Base-by-base conservation (phyloP, 169 alveolate species). In the Theileria orientalis region DNA sequence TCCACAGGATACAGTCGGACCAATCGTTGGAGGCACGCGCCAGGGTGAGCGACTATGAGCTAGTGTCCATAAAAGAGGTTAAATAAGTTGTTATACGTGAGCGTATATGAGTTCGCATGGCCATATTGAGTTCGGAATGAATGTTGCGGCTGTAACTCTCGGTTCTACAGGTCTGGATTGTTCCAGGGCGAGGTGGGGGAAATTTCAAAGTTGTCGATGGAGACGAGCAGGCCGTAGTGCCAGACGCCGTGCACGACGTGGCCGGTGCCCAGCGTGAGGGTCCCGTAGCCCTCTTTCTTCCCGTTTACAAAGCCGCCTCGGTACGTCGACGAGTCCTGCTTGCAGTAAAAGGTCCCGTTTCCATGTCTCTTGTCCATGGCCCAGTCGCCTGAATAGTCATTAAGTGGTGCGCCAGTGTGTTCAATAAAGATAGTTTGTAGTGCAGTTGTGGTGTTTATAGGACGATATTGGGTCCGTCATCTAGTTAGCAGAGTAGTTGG, bases 261-360 rank as follows among this genome's bases (percentile, higher is more conserved):
- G 3, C 96, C 96, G 72, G 74, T 63, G 47, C 89, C 87, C 37
- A 91, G 82, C 67, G 85, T 90, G 33, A 91, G 88, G 21, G 83
- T 86, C 8, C 97, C 98, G 21, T 90, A 77, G 23, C 98, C 98
- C 51, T 90, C 97, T 54, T 86, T 92, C 64, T 95, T 87, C 27
- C 95, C 97, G 32, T 83, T 78, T 3, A 85, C 92, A 74, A 90
- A 96, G 69, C 90, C 94, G 8, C 98, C 98, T 51, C 93, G 94
- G 78, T 94, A 93, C 32, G 90, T 85, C 51, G 87, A 78, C 3
- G 92, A 91, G 68, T 93, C 98, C 80, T 92, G 95, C n/a, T 95
- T 93, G 52, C 98, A 94, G 47, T 85, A 86, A 72, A 94, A 94
- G 35, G 84, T 72, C 6, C 96, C 96, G 33, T 59, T 85, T n/a